phyloP scores from a whole-genome alignment of 208 protist genomes.

The Trypanosoma scelopori region DNA sequence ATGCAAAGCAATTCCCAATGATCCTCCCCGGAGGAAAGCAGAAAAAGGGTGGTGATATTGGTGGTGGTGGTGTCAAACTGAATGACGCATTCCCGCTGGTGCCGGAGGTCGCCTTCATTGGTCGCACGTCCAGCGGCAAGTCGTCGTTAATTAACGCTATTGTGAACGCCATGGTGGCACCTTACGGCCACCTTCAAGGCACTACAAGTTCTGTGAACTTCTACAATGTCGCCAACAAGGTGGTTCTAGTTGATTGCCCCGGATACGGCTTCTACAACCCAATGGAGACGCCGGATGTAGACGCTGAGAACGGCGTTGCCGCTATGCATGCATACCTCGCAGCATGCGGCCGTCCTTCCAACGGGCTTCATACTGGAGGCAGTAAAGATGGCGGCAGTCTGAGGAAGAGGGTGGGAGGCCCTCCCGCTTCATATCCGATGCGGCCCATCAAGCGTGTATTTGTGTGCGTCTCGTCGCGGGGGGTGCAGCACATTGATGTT shows the following conservation, averaged over 20 bases:
- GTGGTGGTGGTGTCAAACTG: conserved; percentile 3
- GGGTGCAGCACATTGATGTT: conserved; percentile 76
- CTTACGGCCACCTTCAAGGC: conserved; percentile 84
- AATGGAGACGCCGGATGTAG: conserved; percentile 50
- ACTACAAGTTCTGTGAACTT: conserved; percentile 79
- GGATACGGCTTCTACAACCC: conserved; percentile 88
- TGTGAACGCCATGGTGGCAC: conserved; percentile 78
- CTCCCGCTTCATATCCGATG: conserved; percentile 13
- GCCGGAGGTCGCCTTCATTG: conserved; percentile 87
- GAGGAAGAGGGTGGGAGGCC: not conserved
- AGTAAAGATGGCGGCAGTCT: not conserved
- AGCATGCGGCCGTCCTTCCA: conserved; percentile 5
- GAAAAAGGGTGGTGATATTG: not conserved
- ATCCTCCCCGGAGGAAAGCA: conserved; percentile 14
- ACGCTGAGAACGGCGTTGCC: conserved; percentile 70
- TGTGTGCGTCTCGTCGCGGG: conserved; percentile 73
- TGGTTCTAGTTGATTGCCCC: conserved; percentile 84
- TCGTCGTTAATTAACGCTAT: conserved; percentile 87
- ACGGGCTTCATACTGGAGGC: not conserved
- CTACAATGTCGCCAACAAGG: conserved; percentile 64
- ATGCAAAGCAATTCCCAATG: conserved; percentile 70
- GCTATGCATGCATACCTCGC: conserved; percentile 72
- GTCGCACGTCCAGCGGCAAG: conserved; percentile 83
- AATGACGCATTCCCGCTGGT: conserved; percentile 30
- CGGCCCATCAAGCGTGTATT: conserved; percentile 79